Conservation (phyloP, 257 asterid species). For the Fraxinus americana region DNA sequence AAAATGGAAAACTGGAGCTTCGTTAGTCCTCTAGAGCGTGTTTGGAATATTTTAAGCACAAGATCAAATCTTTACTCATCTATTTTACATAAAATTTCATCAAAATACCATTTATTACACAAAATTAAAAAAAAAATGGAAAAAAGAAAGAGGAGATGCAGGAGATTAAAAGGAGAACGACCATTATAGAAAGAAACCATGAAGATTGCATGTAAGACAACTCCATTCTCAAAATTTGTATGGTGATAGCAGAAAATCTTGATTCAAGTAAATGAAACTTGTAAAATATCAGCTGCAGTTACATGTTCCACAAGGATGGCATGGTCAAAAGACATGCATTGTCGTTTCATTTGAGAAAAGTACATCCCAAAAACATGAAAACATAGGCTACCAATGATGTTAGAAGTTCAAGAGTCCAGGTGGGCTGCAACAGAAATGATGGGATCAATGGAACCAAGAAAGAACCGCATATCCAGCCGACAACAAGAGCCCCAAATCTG, state of each 20-base stretch:
- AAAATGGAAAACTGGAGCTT: no score
- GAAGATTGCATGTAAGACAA: neutral
- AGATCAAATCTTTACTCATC: no score
- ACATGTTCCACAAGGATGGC: neutral
- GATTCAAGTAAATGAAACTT: neutral
- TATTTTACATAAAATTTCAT: no score
- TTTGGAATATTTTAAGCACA: no score
- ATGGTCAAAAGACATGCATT: neutral
- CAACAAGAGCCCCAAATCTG: conserved; percentile 84
- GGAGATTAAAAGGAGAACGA: neutral
- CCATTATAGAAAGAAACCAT: neutral
- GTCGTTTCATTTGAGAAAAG: conserved; percentile 72
- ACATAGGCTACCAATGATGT: conserved; percentile 78
- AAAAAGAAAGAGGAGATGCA: neutral
- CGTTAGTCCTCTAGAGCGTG: no score
- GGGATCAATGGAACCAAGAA: neutral
- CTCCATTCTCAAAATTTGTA: neutral
- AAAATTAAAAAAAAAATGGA: no score
- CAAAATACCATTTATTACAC: no score
- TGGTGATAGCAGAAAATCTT: neutral
- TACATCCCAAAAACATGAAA: conserved; percentile 77
- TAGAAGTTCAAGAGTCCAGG: conserved; percentile 89
- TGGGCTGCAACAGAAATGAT: conserved; percentile 49
- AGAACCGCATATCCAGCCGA: conserved; percentile 82
- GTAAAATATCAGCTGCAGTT: neutral